A percentile compares a stretch with the other conserved stretches of the same genome.
phyloP scores from a whole-genome alignment of 1,284 basidiomycete genomes.

The Hymenochaete sp. region DNA sequence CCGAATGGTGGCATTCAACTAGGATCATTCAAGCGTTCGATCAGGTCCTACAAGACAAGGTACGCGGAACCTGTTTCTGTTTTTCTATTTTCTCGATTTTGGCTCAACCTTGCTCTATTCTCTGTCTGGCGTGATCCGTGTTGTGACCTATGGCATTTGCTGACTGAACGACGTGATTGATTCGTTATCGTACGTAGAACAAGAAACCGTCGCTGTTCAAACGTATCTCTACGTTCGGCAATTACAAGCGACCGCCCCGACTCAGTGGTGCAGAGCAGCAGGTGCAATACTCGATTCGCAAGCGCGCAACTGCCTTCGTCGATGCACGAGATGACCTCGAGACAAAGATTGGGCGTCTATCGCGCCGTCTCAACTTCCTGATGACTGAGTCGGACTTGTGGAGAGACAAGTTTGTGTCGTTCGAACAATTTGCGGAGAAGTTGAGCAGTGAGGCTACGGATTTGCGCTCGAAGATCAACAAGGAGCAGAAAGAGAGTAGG shows the following conservation, averaged over 20 bases:
- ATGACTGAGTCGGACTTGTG: slow-evolving; percentile 87
- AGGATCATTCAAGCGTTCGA: slow-evolving; percentile 87
- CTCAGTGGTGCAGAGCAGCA: slow-evolving; percentile 73
- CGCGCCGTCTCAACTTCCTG: slow-evolving; percentile 77
- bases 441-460: slow-evolving; percentile 77
- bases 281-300: slow-evolving; percentile 80
- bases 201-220: slow-evolving; percentile 86
- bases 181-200: too few species aligned
- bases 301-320: slow-evolving; percentile 84
- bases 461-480: slow-evolving; percentile 73
- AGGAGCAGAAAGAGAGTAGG: slow-evolving; percentile 81
- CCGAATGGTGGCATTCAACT: slow-evolving; percentile 89
- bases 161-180: too few species aligned
- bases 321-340: slow-evolving; percentile 88
- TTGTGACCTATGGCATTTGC: too few species aligned
- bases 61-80: slow-evolving; percentile 31
- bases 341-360: slow-evolving; percentile 79
- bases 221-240: slow-evolving; percentile 71
- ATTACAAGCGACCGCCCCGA: slow-evolving; percentile 62
- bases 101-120: too few species aligned
- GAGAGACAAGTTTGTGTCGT: slow-evolving; percentile 86
- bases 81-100: too few species aligned
- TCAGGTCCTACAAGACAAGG: slow-evolving; percentile 78
- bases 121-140: too few species aligned
- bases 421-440: slow-evolving; percentile 88